These are phyloP conservation scores for Dimargaris cristalligena DNA, from an alignment of 192 early-diverging fungal species.

Conservation along the genomic window DNA sequence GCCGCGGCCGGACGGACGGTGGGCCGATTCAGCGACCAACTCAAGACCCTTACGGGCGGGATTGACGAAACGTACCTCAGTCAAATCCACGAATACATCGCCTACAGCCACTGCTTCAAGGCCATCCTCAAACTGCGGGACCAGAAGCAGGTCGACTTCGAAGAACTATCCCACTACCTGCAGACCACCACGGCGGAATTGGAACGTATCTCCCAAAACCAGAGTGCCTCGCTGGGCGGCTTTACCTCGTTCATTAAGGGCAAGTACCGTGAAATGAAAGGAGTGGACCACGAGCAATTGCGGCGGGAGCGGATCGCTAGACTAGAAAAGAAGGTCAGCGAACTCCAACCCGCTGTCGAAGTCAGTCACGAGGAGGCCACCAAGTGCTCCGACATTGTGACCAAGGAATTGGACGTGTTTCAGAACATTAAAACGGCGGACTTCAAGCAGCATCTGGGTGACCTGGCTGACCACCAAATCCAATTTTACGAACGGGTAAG, in stretches of 20 bases:
- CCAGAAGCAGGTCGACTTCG: constrained; percentile 92
- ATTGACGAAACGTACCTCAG: constrained; percentile 41
- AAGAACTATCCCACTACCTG: constrained; percentile 67
- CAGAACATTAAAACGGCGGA: constrained; percentile 61
- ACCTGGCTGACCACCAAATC: constrained; percentile 62
- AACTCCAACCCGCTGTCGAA: constrained; percentile 74
- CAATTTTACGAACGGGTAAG: constrained; percentile 59
- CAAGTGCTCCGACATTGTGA: constrained; percentile 59
- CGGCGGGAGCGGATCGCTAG: constrained; percentile 63
- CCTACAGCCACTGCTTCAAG: constrained; percentile 29
- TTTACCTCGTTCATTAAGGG: constrained; percentile 67
- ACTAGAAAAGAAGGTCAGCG: constrained; percentile 45
- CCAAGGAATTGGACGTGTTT: constrained; percentile 74
- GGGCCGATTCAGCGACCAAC: constrained; percentile 35
- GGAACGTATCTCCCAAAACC: constrained; percentile 45
- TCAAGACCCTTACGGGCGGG: constrained; percentile 27
- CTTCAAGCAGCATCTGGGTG: constrained; percentile 54
- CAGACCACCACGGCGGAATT: constrained; percentile 52
- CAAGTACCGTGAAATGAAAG: constrained; percentile 77
- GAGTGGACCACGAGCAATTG: constrained; percentile 66
- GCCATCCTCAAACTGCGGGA: constrained; percentile 65
- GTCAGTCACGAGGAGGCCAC: constrained; percentile 48
- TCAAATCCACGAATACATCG: constrained; percentile 70
- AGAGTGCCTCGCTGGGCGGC: constrained; percentile 18
- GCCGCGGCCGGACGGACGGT: constrained; percentile 52